Base-by-base conservation (phyloP, 306 rosid species). In the Vachellia pachyceras region DNA sequence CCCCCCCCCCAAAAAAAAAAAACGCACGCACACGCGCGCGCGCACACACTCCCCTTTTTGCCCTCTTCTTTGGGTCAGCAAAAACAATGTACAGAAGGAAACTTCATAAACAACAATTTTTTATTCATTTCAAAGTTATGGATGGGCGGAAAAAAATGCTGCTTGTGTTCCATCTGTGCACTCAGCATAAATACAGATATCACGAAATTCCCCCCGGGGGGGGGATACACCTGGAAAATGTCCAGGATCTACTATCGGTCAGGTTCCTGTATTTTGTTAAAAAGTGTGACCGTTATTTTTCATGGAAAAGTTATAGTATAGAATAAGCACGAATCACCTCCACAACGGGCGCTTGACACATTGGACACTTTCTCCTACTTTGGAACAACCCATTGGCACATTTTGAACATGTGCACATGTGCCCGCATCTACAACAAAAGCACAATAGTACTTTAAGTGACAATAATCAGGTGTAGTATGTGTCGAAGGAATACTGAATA, bases 301-400 rank as follows among this genome's bases (percentile, higher is more conserved):
- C 45, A 63, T 20, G 42, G 80, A 86, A 76, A 84, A 65, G 69
- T 66, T 82, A 86, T 73, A 47, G 80, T 69, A 88, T 80, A 29
- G 94, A 93, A 84, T 92, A 93, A 72, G 98, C 97, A 79, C 99
- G 97, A 69, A 93, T 89, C 84, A 93, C 93, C 87, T 96, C 98
- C 69, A 93, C 87, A 60, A 92, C 94, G 22, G 97, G 97, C 70
- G 99, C 98, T 67, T 85, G 85, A 85, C 99, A 96, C 99, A 96
- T 96, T 65, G 99, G 99, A 77, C 99, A 95, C 77, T 92, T 96
- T 71, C 90, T 93, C 22, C 79, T 76, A 42, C 83, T 87, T 80
- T 83, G 85, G 22, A 89, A 90, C 94, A 96, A 87, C 77, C 79
- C 88, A 39, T 83, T 84, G 35, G 99, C 98, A 85, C 99, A 96